Evolutionary conservation across 2,329 filamentous ascomycete species (phyloP).

Genomic region (Colletotrichum endophyticum): DNA sequence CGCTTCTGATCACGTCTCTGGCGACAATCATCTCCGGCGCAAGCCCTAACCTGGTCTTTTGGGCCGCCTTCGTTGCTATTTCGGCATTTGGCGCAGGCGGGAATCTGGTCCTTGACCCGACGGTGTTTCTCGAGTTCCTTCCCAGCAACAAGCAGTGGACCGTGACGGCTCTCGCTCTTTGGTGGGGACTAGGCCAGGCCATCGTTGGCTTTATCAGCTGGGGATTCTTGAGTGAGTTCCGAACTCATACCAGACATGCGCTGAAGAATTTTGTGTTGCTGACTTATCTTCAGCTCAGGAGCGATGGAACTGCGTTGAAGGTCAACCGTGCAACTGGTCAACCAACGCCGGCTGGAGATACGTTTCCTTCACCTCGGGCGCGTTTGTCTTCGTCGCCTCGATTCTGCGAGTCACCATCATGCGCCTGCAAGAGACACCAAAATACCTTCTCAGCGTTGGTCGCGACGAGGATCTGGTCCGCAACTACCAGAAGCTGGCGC

Average conservation of each 20-base stretch:
- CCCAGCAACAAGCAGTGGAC: conserved; percentile 66
- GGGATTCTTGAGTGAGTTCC: conserved; percentile 48
- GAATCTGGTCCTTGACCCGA: conserved; percentile 67
- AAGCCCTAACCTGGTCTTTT: conserved; percentile 63
- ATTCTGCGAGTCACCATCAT: conserved; percentile 59
- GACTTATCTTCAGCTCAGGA: conserved; percentile 31
- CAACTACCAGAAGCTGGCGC: conserved; percentile 40
- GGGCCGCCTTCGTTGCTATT: conserved; percentile 64
- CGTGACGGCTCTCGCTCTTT: conserved; percentile 62
- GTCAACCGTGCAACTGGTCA: conserved; percentile 40
- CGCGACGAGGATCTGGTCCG: conserved; percentile 54
- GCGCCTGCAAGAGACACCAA: conserved; percentile 62
- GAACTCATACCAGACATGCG: rapidly evolving
- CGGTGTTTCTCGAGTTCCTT: conserved; percentile 50
- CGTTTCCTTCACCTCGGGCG: conserved; percentile 49
- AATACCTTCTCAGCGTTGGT: conserved; percentile 60
- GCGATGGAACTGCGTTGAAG: conserved; percentile 46
- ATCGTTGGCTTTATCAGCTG: conserved; percentile 54
- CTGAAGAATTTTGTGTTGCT: background rate
- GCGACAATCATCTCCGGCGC: conserved; percentile 68
- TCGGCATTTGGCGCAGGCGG: conserved; percentile 67
- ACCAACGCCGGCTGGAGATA: conserved; percentile 58
- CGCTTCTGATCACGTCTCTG: conserved; percentile 61
- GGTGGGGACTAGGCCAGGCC: conserved; percentile 55
- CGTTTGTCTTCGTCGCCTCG: conserved; percentile 52